phyloP scores from a whole-genome alignment of 306 rosid species.

The Argentina anserina region DNA sequence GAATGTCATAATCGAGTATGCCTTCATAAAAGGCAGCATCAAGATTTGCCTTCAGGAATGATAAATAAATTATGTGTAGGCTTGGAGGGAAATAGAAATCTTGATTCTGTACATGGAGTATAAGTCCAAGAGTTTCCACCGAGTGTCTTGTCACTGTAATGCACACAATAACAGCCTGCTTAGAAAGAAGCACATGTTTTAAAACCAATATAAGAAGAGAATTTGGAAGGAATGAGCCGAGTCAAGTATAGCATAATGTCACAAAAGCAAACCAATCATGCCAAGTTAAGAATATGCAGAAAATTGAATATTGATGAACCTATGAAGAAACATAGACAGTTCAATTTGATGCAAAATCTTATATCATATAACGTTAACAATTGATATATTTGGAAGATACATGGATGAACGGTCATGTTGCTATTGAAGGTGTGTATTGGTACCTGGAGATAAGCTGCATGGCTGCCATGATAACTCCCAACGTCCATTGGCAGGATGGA shows the following conservation, averaged over 20 bases:
- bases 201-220: background rate
- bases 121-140: conserved; percentile 41
- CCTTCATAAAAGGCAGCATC: conserved; percentile 41
- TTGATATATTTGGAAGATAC: background rate
- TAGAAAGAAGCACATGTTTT: background rate
- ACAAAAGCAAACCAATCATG: background rate
- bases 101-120: conserved; percentile 61
- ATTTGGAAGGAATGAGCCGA: background rate
- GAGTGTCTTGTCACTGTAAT: conserved; percentile 33
- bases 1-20: conserved; percentile 33
- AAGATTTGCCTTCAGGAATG: conserved; percentile 49
- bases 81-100: conserved; percentile 34
- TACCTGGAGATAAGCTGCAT: conserved; percentile 49
- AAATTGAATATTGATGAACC: background rate
- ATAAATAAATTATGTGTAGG: conserved; percentile 41
- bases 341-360: background rate
- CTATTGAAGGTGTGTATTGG: conserved; percentile 11
- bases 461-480: conserved; percentile 33
- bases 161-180: conserved; percentile 43
- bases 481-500: conserved; percentile 29
- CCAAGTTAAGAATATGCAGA: background rate
- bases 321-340: background rate
- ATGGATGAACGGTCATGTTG: background rate
- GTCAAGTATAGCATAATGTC: background rate
- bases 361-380: background rate